These are phyloP conservation scores for Cairneyella variabilis DNA, from an alignment of 495 filamentous ascomycete genomes.

Conservation along the genomic window DNA sequence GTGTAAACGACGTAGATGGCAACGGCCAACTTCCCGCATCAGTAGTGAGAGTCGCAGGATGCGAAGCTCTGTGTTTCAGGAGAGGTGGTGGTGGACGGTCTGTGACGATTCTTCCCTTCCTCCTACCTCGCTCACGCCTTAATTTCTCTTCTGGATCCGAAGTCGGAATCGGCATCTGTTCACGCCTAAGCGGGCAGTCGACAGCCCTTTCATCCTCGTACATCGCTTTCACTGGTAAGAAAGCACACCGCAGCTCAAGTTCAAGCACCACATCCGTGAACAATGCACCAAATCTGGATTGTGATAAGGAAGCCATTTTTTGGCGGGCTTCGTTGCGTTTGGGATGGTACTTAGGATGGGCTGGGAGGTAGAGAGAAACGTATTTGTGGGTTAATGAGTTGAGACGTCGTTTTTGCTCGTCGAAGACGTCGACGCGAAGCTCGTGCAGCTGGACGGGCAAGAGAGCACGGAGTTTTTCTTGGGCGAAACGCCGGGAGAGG, in stretches of 20 bases:
- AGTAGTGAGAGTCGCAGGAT: not conserved
- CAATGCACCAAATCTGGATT: slow-evolving; percentile 76
- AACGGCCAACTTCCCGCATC: not conserved
- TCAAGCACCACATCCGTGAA: slow-evolving; percentile 92
- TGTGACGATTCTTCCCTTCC: no score
- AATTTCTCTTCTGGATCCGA: no score
- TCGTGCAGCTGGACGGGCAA: slow-evolving; percentile 87
- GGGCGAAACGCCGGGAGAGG: slow-evolving; percentile 70
- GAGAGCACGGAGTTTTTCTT: slow-evolving; percentile 82
- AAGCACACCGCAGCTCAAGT: slow-evolving; percentile 80
- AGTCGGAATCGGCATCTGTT: no score
- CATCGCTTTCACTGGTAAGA: not conserved
- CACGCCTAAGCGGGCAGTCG: not conserved
- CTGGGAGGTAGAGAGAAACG: slow-evolving; percentile 60
- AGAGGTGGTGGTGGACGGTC: not conserved
- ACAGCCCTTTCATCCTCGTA: not conserved
- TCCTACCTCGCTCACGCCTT: no score
- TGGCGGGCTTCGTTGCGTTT: slow-evolving; percentile 92
- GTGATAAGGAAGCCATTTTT: slow-evolving; percentile 79
- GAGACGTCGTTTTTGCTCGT: slow-evolving; percentile 84
- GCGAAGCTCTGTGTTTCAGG: not conserved
- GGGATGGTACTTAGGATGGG: slow-evolving; percentile 78
- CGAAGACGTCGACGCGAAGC: slow-evolving; percentile 90
- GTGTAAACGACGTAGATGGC: not conserved
- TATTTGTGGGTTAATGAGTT: slow-evolving; percentile 30